Conservation (phyloP, 495 filamentous ascomycete species). For the Aspergillus asperescens region DNA sequence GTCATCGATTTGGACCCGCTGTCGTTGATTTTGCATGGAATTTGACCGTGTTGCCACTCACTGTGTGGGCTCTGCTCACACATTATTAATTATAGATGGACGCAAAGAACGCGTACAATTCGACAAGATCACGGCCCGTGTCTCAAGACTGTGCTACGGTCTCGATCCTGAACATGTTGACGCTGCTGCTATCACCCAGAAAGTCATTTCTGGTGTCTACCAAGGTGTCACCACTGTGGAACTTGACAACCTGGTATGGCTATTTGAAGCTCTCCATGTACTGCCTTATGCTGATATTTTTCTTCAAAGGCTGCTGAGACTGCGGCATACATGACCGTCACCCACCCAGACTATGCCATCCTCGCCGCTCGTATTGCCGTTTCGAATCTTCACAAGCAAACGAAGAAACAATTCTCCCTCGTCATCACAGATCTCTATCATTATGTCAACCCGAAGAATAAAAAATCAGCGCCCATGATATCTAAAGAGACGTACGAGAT, state of each 20-base stretch:
- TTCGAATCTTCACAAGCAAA: slow-evolving; percentile 99
- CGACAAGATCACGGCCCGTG: slow-evolving; percentile 99
- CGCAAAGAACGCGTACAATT: slow-evolving; percentile 99
- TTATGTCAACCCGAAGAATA: slow-evolving; percentile 94
- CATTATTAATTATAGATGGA: slow-evolving; percentile 60
- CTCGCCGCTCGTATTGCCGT: slow-evolving; percentile 97
- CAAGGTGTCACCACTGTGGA: slow-evolving; percentile 95
- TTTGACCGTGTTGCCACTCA: slow-evolving; percentile 23
- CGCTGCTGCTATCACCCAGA: slow-evolving; percentile 95
- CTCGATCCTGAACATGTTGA: slow-evolving; percentile 95
- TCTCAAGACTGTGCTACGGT: slow-evolving; percentile 94
- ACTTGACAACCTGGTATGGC: slow-evolving; percentile 87
- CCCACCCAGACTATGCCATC: slow-evolving; percentile 98
- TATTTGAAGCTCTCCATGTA: not conserved
- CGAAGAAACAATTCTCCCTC: slow-evolving; percentile 96
- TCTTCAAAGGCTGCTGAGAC: slow-evolving; percentile 83
- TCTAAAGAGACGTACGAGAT: slow-evolving; percentile 79
- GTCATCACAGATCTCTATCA: slow-evolving; percentile 91
- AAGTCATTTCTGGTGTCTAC: slow-evolving; percentile 99
- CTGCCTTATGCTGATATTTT: slow-evolving; percentile 15
- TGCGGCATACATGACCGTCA: slow-evolving; percentile 99
- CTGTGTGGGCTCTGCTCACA: slow-evolving; percentile 20
- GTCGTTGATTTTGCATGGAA: not conserved
- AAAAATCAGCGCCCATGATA: slow-evolving; percentile 83
- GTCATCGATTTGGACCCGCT: not conserved